Evolutionary conservation across 2,329 filamentous ascomycete genomes (phyloP).

Genomic region (Purpureocillium lavendulum): DNA sequence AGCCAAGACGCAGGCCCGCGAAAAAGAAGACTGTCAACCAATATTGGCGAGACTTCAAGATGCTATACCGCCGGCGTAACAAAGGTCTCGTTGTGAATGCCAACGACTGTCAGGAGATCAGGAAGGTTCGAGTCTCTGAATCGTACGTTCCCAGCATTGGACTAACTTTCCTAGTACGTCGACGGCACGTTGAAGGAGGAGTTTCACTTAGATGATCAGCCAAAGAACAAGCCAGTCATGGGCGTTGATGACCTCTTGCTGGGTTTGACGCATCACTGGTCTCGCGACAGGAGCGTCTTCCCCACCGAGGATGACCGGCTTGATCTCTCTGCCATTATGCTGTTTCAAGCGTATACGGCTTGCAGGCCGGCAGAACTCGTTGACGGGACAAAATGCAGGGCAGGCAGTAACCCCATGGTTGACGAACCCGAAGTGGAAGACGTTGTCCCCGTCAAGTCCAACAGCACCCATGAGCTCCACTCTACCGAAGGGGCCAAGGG

Average conservation of each 20-base stretch:
- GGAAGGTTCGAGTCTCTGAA: background rate
- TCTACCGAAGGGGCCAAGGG: no score
- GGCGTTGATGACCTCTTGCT: constrained; percentile 9
- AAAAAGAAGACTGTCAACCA: constrained; percentile 11
- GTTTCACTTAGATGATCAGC: background rate
- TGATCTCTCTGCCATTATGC: constrained; percentile 14
- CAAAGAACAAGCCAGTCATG: constrained; percentile 5
- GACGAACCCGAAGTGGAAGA: constrained; percentile 6
- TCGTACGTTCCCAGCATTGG: background rate
- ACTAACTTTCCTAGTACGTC: background rate
- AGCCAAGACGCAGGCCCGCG: constrained; percentile 2
- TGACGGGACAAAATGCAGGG: constrained; percentile 13
- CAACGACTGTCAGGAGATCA: constrained; percentile 4
- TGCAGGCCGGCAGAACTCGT: constrained; percentile 15
- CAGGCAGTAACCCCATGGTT: constrained; percentile 10
- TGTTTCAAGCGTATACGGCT: constrained; percentile 14
- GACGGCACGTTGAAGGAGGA: background rate
- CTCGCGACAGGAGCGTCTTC: constrained; percentile 13
- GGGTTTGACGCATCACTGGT: constrained; percentile 11
- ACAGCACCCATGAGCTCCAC: no score
- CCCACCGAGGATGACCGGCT: constrained; percentile 14
- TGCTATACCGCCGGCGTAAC: constrained; percentile 11
- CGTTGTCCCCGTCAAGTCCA: no score
- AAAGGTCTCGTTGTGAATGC: constrained; percentile 10
- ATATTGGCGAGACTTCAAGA: constrained; percentile 14